Conservation (phyloP, 1,284 basidiomycete genomes). For the Tilletia setariae region DNA sequence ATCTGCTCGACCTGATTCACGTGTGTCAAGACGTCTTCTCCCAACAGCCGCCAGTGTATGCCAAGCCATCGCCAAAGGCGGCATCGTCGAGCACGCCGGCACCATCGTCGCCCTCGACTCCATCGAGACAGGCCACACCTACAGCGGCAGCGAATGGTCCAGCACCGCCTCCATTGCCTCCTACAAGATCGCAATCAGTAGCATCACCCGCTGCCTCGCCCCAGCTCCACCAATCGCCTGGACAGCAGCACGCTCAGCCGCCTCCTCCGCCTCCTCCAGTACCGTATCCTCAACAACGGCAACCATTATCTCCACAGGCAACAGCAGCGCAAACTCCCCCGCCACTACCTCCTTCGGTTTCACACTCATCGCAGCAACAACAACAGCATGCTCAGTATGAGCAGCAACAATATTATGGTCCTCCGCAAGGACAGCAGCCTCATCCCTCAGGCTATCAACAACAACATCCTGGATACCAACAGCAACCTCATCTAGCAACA, state of each 20-base stretch:
- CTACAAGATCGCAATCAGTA: conserved; percentile 28
- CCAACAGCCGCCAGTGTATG: conserved; percentile 80
- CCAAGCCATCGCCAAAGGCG: conserved; percentile 63
- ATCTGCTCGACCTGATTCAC: conserved; percentile 66
- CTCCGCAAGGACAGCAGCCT: conserved; percentile 26
- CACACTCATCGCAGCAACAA: not conserved
- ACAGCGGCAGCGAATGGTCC: conserved; percentile 23
- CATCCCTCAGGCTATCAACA: conserved; percentile 18
- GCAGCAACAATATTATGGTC: conserved; percentile 18
- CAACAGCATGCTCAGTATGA: not conserved
- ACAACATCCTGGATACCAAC: too few species aligned
- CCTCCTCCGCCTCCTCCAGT: conserved; percentile 13
- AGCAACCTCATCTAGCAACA: not conserved
- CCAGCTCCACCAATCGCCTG: conserved; percentile 4
- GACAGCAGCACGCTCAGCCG: not conserved
- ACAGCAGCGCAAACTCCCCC: conserved; percentile 29
- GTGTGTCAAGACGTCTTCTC: conserved; percentile 78
- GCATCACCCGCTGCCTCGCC: conserved; percentile 5
- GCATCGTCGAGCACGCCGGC: conserved; percentile 26
- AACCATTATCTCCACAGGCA: not conserved
- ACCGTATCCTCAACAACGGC: not conserved
- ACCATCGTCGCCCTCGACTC: conserved; percentile 21
- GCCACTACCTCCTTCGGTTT: conserved; percentile 43
- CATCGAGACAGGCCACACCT: conserved; percentile 17
- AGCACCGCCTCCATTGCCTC: conserved; percentile 57